Evolutionary conservation across 768 basidiomycete species (phyloP).

Genomic region (Hygrocybe punicea): DNA sequence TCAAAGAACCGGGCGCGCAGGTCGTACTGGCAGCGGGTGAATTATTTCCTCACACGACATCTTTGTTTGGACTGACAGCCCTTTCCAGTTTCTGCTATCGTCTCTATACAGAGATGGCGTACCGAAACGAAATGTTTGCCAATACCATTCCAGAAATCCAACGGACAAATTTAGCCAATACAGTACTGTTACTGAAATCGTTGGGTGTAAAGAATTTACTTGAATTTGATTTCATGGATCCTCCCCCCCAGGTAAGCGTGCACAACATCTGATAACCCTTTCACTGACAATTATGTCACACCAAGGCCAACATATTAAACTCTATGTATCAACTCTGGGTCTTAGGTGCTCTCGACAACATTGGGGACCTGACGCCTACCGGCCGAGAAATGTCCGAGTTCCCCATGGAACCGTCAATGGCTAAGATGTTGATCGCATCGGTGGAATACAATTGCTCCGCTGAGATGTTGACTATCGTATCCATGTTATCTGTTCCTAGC

Average conservation of each 20-base stretch:
- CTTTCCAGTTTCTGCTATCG: conserved; percentile 86
- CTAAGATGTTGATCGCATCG: conserved; percentile 96
- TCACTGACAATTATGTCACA: neutral
- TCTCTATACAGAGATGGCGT: conserved; percentile 95
- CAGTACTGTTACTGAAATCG: conserved; percentile 90
- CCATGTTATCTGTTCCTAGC: conserved; percentile 96
- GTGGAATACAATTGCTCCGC: conserved; percentile 90
- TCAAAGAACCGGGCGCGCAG: conserved; percentile 93
- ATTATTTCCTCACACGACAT: conserved; percentile 22
- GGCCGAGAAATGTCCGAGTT: conserved; percentile 99
- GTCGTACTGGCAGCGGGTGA: conserved; percentile 92
- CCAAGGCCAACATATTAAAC: conserved; percentile 90
- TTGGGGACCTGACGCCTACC: conserved; percentile 89
- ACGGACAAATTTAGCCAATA: conserved; percentile 95
- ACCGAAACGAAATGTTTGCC: conserved; percentile 89
- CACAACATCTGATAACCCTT: neutral
- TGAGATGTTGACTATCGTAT: conserved; percentile 98
- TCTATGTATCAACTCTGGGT: conserved; percentile 99
- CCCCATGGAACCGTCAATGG: conserved; percentile 99
- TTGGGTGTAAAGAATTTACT: conserved; percentile 95
- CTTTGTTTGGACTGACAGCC: conserved; percentile 4
- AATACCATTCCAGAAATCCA: conserved; percentile 99
- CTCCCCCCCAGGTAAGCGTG: conserved; percentile 84
- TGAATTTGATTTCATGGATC: conserved; percentile 99
- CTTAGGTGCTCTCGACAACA: conserved; percentile 93